Evolutionary conservation across 2,329 filamentous ascomycete genomes (phyloP).

Genomic region (Pseudogymnoascus sp.): DNA sequence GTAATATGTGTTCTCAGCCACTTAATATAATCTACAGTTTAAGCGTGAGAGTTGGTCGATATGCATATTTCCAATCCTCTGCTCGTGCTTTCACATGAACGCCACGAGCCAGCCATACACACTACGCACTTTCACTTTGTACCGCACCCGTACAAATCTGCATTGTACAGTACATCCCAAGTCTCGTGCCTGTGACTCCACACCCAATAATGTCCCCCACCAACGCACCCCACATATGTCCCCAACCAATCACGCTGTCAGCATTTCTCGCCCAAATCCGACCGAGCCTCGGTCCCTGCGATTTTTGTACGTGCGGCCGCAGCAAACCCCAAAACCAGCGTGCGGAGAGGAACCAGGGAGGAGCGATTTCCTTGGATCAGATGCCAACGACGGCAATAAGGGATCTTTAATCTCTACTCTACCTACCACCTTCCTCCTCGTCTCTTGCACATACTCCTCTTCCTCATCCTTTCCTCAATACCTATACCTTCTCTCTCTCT

Average conservation of each 20-base stretch:
- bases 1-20: too few relatives aligned
- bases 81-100: neutral
- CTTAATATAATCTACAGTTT: too few relatives aligned
- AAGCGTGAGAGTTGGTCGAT: too few relatives aligned
- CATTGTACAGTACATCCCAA: too few relatives aligned
- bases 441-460: neutral
- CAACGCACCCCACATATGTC: neutral
- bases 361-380: too few relatives aligned
- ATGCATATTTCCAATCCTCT: too few relatives aligned
- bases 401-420: too few relatives aligned
- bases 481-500: neutral
- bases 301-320: neutral
- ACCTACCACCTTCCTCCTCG: too few relatives aligned
- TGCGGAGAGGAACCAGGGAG: neutral
- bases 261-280: too few relatives aligned
- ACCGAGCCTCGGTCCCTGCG: neutral
- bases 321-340: neutral
- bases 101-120: neutral
- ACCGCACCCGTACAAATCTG: neutral
- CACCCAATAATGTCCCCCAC: too few relatives aligned
- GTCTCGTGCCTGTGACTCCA: too few relatives aligned
- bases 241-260: neutral
- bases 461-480: neutral
- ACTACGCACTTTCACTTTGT: neutral
- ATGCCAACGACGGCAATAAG: too few relatives aligned